Evolutionary conservation across 768 basidiomycete genomes (phyloP), one percentile per base, ranked within the genome.

Genomic region (Psilocybe azurescens): DNA sequence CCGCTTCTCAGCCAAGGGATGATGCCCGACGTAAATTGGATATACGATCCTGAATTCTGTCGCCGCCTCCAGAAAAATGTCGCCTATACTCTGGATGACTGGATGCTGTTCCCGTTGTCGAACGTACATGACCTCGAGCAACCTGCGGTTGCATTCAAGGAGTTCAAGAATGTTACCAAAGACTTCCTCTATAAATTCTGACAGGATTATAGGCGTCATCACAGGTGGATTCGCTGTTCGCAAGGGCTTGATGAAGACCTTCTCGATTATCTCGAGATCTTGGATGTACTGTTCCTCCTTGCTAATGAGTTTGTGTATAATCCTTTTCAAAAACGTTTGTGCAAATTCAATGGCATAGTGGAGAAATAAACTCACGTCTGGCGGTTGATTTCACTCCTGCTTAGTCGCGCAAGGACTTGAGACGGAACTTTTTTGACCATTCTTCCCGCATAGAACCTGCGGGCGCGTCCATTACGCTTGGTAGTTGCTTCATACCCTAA

Each of bases 241-340:
- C 6, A 90, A 76, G 1, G 84, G 85, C 18, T 79, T 77, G 47
- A 81, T 77, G 62, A 82, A 80, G 38, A 93, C 89, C 7, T 84
- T 79, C 67, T 96, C 93, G 55, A 98, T 84, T 3, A 89, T 84
- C 54, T 94, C 87, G 16, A 99, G 84, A 71, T 99, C 97, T 51
- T 89, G 86, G 54, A 94, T 79, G 70, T 97, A 97, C 71, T 94
- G 89, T 67, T 93, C 89, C 74, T 99, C 97, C 65, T 94, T 91
- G 69, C 84, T 85, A 67, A 99, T 90, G 56, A 97, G 86, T 74
- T 94, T 95, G 72, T 90, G 89, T 61, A 99, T 96, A 72, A 82
- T 95, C 74, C 85, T 86, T 32, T 3, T 16, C 59, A 38, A 44
- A 24, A 16, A 24, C 16, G 24, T 41, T 13, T 51, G 29, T 56